A percentile compares a stretch with the other conserved stretches of the same genome.
Conservation (phyloP, 179 eudicot species). For the Silene noctiflora region DNA sequence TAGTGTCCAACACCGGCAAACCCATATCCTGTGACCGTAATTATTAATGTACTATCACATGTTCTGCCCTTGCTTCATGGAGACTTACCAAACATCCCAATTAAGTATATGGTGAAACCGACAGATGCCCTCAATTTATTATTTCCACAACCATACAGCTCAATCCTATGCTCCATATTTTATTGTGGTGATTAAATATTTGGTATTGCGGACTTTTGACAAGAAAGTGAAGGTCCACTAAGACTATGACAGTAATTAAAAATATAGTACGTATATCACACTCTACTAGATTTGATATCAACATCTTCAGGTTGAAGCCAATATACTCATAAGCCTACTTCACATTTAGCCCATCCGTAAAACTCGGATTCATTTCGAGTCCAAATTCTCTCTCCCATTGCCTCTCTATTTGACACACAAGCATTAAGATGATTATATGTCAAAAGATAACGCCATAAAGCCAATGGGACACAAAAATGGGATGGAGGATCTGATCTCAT, state of each 20-base stretch:
- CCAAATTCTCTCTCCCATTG: too few species aligned
- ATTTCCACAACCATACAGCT: neutral
- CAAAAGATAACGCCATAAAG: too few species aligned
- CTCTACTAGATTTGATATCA: conserved; percentile 15
- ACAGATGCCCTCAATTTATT: neutral
- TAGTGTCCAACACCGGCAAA: neutral
- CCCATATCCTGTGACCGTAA: neutral
- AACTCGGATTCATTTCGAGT: neutral
- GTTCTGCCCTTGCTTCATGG: neutral
- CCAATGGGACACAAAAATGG: too few species aligned
- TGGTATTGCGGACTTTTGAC: neutral
- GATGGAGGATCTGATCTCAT: too few species aligned
- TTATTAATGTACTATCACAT: conserved; percentile 13
- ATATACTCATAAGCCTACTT: neutral
- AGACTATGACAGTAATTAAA: neutral
- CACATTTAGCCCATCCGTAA: too few species aligned
- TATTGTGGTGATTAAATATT: neutral
- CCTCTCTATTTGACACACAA: too few species aligned
- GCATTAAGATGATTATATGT: too few species aligned
- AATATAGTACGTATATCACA: neutral
- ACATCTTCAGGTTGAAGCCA: conserved; percentile 2
- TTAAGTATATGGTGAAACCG: neutral
- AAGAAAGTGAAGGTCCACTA: neutral
- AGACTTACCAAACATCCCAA: neutral
- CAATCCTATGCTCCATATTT: neutral